Base-by-base conservation (phyloP, 1,139 yeast species). In the Candida sojae region DNA sequence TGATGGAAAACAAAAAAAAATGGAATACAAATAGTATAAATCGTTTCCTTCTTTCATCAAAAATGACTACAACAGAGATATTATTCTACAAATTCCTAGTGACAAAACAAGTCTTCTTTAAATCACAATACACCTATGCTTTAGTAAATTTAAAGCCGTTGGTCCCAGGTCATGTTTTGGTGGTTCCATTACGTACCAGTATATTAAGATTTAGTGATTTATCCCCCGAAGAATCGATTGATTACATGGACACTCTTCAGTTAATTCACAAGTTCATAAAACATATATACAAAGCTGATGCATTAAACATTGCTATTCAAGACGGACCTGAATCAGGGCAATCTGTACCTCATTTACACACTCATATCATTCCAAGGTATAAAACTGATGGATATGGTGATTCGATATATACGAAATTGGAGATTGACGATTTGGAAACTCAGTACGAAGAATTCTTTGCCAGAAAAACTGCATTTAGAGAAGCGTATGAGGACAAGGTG, bases 241-340 rank as follows among this genome's bases (percentile, higher is more conserved):
- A 93, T 63, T 88, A 86, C 62, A 90, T 90, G 78, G 67, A 68
- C 37, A 82, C 96, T 0, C 72, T 93, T n/a, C 96, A 89, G 56
- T 61, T 78, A 45, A 75, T 93, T 1, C 84, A 90, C 52, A 67
- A 70, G 48, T 86, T 88, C 54, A 83, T 93, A 29, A 83, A 77
- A 54, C 62, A 74, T 50, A 70, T 76, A 12, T 91, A 86, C 63
- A 75, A 83, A 41, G 96, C 97, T 0, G 96, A 91, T 57, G 73
- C 96, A 0, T 65, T 90, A 51, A 93, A 93, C 61, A 79, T 93
- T 30, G 91, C 97, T 12, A 89, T 93, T 49, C 99, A 93, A 63
- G 99, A 93, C 63, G 99, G 99, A 0, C 89, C 93, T 0, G 90
- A 89, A 47, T 93, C 97, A 2, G 99, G 99, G 4, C 99, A 93